phyloP scores from a whole-genome alignment of 2,329 filamentous ascomycete species.

The Fusarium torreyae region DNA sequence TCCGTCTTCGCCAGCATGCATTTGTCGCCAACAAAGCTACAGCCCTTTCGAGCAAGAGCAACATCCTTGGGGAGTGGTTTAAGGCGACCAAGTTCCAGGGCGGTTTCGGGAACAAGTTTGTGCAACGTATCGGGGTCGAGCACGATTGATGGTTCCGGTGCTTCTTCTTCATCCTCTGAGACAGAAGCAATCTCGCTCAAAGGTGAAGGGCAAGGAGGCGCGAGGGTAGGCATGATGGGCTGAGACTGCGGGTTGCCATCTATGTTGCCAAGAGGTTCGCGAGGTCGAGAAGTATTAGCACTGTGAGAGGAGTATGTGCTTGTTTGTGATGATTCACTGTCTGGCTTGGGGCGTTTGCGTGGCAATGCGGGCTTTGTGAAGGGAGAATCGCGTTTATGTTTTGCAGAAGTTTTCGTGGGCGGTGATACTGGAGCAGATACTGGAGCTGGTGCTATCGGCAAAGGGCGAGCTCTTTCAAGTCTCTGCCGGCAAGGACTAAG shows the following conservation, averaged over 20 bases:
- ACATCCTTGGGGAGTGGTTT: background rate
- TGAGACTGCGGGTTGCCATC: conserved; percentile 47
- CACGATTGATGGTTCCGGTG: background rate
- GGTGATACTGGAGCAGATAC: conserved; percentile 11
- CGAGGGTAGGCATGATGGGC: conserved; percentile 1
- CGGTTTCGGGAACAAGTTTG: background rate
- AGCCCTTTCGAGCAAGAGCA: conserved; percentile 38
- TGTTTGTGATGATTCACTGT: conserved; percentile 8
- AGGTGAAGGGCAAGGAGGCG: background rate
- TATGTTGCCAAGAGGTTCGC: conserved; percentile 44
- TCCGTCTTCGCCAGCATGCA: conserved; percentile 58
- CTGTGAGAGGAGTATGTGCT: background rate
- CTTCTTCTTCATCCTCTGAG: background rate
- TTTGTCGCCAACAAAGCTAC: conserved; percentile 51
- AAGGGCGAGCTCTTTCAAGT: background rate
- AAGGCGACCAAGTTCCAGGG: background rate
- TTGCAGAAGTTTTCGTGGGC: background rate
- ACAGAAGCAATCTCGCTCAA: background rate
- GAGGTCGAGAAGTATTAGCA: conserved; percentile 15
- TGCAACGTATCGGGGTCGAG: conserved; percentile 38
- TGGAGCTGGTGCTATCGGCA: conserved; percentile 19
- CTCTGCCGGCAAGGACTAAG: background rate
- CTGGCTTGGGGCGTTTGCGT: conserved; percentile 41
- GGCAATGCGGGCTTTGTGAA: conserved; percentile 7
- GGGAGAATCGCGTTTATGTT: conserved; percentile 13